Evolutionary conservation across 495 filamentous ascomycete species (phyloP).

Genomic region (Penicillium nucicola): DNA sequence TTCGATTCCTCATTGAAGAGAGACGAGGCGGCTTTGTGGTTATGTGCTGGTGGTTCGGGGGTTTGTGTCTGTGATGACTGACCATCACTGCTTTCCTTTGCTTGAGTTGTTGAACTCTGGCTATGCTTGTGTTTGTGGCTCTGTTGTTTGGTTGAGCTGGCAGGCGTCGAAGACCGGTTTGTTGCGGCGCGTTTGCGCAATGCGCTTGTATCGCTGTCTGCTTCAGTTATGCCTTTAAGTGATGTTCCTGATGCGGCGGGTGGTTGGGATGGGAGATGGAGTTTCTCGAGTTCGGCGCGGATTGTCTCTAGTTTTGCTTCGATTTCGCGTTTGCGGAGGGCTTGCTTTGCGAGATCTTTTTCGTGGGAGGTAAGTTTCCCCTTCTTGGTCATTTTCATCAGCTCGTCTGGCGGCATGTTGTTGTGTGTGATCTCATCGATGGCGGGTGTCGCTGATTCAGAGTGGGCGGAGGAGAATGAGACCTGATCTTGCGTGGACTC

Average conservation of each 20-base stretch:
- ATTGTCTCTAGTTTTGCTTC: slow-evolving; percentile 62
- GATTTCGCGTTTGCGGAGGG: slow-evolving; percentile 64
- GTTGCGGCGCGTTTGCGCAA: slow-evolving; percentile 39
- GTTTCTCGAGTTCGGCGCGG: slow-evolving; percentile 38
- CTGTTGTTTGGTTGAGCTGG: slow-evolving; percentile 59
- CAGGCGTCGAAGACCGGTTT: slow-evolving; percentile 57
- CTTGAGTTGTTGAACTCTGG: not conserved
- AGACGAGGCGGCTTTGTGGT: slow-evolving; percentile 28
- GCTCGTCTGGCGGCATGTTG: slow-evolving; percentile 20
- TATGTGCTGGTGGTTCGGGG: slow-evolving; percentile 12
- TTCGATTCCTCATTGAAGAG: slow-evolving; percentile 37
- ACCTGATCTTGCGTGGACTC: slow-evolving; percentile 8
- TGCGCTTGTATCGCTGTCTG: slow-evolving; percentile 40
- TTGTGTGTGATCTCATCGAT: slow-evolving; percentile 19
- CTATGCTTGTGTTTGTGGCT: slow-evolving; percentile 22
- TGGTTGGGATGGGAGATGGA: slow-evolving; percentile 30
- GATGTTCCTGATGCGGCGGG: slow-evolving; percentile 1
- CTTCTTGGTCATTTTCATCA: slow-evolving; percentile 29
- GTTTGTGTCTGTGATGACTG: slow-evolving; percentile 8
- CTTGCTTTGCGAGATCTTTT: slow-evolving; percentile 72
- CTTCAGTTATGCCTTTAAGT: slow-evolving; percentile 23
- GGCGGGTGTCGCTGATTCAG: slow-evolving; percentile 16
- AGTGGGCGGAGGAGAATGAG: slow-evolving; percentile 21
- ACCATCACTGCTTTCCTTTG: slow-evolving; percentile 3
- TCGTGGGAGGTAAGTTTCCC: slow-evolving; percentile 54